Evolutionary conservation across 1,284 basidiomycete species (phyloP), one percentile per base, ranked within the genome.

Genomic region (Rhodotorula sp.): DNA sequence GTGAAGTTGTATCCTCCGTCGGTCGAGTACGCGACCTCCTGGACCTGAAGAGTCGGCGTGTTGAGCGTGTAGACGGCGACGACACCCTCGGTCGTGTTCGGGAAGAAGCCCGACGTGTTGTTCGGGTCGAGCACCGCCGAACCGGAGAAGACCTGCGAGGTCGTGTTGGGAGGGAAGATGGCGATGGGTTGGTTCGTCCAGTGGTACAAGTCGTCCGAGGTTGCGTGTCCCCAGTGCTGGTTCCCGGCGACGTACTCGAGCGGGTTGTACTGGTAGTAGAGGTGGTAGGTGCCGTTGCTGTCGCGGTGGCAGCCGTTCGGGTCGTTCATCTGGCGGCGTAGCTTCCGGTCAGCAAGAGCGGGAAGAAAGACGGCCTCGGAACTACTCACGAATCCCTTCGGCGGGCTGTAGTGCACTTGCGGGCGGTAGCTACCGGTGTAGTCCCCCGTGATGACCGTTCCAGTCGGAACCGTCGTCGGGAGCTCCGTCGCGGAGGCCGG

Each of bases 191-290:
- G 61, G 31, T 58, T 67, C 45, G 45, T 55, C 69, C 69, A 70
- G 34, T 50, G 15, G 45, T 67, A 66, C n/a, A 70, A 58, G 54
- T 70, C 69, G 19, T 60, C 8, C 18, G 62, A 64, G 3, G 65
- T 70, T 0, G 69, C 69, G 57, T 70, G 69, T 1, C 65, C 65
- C 69, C 69, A 70, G 50, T 48, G 47, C 50, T 70, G 69, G 61
- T 66, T 70, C 8, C 56, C 60, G 16, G 62, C 58, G 28, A 54
- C 58, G n/a, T 47, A 26, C 2, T 18, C 48, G 31, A 48, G 34
- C 38, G 64, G 64, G 59, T 66, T 66, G 58, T 66, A 70, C 43
- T 70, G 69, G 34, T 67, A 67, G 62, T 66, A 70, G 19, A 70
- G 62, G 56, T 70, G 65, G 19, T 49, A 70, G 1, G 68, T 64